Evolutionary conservation across 495 filamentous ascomycete genomes (phyloP).

Genomic region (Cercophora newfieldiana): DNA sequence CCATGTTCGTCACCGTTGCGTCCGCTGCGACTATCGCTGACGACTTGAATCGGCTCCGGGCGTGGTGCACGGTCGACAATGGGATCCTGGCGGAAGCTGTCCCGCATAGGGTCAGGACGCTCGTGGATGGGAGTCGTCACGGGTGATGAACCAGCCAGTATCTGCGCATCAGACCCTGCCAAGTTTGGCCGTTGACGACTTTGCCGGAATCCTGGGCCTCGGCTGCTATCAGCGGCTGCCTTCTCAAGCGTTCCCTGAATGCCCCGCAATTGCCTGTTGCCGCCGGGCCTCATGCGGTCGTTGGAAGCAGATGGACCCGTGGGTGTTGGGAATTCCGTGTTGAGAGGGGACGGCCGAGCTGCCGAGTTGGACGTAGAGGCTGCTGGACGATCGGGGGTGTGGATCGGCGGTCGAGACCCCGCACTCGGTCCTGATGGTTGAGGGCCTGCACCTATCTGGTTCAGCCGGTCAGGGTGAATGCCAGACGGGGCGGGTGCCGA

Average conservation of each 20-base stretch:
- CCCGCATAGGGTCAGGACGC: conserved; percentile 40
- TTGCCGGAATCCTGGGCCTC: conserved; percentile 36
- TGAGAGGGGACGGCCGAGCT: conserved; percentile 25
- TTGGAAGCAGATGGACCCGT: conserved; percentile 48
- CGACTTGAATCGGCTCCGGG: conserved; percentile 33
- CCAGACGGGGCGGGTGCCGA: conserved; percentile 27
- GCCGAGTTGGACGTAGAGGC: conserved; percentile 28
- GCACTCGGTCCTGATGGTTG: conserved; percentile 26
- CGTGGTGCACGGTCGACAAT: conserved; percentile 22
- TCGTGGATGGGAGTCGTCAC: conserved; percentile 47
- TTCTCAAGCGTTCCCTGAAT: conserved; percentile 55
- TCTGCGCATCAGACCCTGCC: conserved; percentile 49
- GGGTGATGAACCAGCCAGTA: conserved; percentile 48
- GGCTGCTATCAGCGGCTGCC: conserved; percentile 35
- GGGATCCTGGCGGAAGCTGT: conserved; percentile 27
- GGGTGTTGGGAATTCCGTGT: conserved; percentile 42
- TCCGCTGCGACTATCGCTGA: conserved; percentile 21
- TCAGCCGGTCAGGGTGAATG: conserved; percentile 55
- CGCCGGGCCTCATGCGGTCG: conserved; percentile 47
- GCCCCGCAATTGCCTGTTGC: conserved; percentile 47
- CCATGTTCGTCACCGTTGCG: conserved; percentile 38
- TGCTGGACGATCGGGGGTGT: conserved; percentile 38
- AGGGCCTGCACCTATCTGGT: conserved; percentile 31
- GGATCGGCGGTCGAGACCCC: conserved; percentile 33
- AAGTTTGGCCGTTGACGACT: conserved; percentile 41